Evolutionary conservation across 768 basidiomycete species (phyloP).

Genomic region (Mycena filopes): DNA sequence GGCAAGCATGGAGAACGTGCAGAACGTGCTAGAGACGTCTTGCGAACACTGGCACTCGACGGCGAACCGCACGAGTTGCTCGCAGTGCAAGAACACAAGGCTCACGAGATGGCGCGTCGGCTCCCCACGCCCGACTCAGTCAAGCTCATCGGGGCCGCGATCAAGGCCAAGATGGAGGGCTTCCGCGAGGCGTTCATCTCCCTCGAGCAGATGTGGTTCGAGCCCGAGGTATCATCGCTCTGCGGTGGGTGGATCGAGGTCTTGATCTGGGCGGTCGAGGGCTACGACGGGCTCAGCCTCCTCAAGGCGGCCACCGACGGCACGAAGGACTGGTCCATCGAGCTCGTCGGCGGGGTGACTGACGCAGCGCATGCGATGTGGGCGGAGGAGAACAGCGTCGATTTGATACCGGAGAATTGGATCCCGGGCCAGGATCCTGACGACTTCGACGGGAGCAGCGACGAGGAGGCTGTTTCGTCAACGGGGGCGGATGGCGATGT

Average conservation of each 20-base stretch:
- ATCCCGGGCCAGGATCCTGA: conserved; percentile 52
- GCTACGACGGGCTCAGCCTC: conserved; percentile 50
- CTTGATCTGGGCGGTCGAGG: conserved; percentile 58
- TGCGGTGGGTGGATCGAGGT: conserved; percentile 75
- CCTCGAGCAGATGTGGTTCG: conserved; percentile 63
- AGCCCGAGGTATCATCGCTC: conserved; percentile 53
- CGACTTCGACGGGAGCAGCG: conserved; percentile 40
- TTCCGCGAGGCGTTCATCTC: conserved; percentile 60
- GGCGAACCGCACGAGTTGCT: conserved; percentile 57
- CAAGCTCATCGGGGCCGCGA: conserved; percentile 59
- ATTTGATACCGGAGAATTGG: conserved; percentile 57
- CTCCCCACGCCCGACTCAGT: conserved; percentile 46
- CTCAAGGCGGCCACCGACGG: conserved; percentile 45
- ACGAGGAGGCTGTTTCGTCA: conserved; percentile 40
- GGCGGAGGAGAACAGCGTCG: conserved; percentile 47
- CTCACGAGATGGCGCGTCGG: conserved; percentile 59
- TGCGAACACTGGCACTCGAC: conserved; percentile 40
- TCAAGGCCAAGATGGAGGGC: conserved; percentile 66
- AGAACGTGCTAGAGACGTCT: conserved; percentile 47
- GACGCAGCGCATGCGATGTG: conserved; percentile 40
- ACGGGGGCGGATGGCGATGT: conserved; percentile 55
- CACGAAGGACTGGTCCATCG: conserved; percentile 53
- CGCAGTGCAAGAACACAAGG: conserved; percentile 57
- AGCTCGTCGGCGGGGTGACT: conserved; percentile 52
- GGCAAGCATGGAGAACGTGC: conserved; percentile 46